Base-by-base conservation (phyloP, 2,329 filamentous ascomycete species). In the Microsporum ferrugineum region DNA sequence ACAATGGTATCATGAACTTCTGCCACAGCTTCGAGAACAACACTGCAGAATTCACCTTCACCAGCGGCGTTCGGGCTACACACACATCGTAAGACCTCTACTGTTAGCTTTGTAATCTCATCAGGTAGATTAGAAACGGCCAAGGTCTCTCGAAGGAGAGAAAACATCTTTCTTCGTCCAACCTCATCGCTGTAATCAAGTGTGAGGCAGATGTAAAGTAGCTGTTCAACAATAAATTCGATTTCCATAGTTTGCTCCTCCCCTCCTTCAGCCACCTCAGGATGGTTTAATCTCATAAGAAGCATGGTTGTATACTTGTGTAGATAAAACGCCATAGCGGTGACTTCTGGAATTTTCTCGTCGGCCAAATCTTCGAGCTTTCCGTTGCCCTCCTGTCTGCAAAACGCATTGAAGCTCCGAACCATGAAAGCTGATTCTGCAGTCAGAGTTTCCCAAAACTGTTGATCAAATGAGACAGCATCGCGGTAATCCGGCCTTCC, bases 111-210 rank as follows among this genome's bases (percentile, higher is more conserved):
- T 1, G 94, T 97, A 53, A 90, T 87, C 71, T 96, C 90, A 68
- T 99, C 92, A 0, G 94, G 91, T 1, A 99, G 80, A 67, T 95
- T 89, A 2, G 91, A 84, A 59, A 91, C 86, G 0, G 91, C 91
- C 14, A 99, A 78, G 1, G 88, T 87, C 71, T 95, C 89, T 60
- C 94, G 84, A 63, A 97, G 82, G 38, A 97, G 81, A 17, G 89
- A 85, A 72, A 95, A 96, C 91, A 99, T 97, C 77, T 96, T 95
- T 62, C 92, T 83, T 65, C 94, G 84, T 57, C 94, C 94, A 64
- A 96, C 89, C 73, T 97, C 94, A 70, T 99, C 94, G n/a, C 89
- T 91, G 74, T 97, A 99, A 74, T 99, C 94, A 58, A 97, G 82
- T 0, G 89, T 95, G 63, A 91, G 81, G 3, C 90, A 88, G 70